Base-by-base conservation (phyloP, 164 flowering plant genomes). In the Nymphaea thermarum region DNA sequence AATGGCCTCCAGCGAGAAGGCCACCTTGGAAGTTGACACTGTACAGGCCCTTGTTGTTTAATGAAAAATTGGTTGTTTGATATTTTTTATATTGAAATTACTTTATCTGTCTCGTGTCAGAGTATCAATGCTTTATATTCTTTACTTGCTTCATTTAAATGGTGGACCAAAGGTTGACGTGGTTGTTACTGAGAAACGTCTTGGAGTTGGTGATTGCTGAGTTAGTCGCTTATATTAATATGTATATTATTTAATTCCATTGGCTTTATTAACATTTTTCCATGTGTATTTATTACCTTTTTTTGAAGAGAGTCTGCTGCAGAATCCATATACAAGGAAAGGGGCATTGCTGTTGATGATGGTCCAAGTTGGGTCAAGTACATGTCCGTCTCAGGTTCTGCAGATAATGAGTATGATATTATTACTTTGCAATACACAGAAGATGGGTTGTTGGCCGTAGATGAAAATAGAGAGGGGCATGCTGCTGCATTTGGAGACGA, bases 401-500 rank as follows among this genome's bases (percentile, higher is more conserved):
- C 79, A 62, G 91, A 82, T 66, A 97, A 93, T 80, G 91, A 87
- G 65, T 83, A 80, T 73, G 85, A 93, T 75, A 93, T 93, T 75
- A 82, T 91, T 82, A 82, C 90, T 43, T 76, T 90, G 86, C 96
- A 87, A 61, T 93, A 93, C 63, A 93, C 93, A 2, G 97, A 87
- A 82, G 96, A 89, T 66, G 98, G 98, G 51, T 80, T 93, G 63
- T 76, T 93, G 68, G 81, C 90, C 44, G 86, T 93, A 43, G 97
- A 91, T 76, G 98, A 93, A 71, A 93, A 89, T 67, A 81, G 85
- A 68, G 83, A 81, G 51, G 98, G 97, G 14, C 92, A 73, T 66
- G 87, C 93, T 0, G 98, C 98, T 12, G 98, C 98, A 17, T 93
- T 93, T 77, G 98, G 98, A 6, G 98, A 93, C 78, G 98, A 90